A percentile compares a stretch with the other conserved stretches of the same genome.
These are phyloP conservation scores for Ceratocystis colombiana DNA, from an alignment of 2,329 filamentous ascomycete species.

Conservation along the genomic window DNA sequence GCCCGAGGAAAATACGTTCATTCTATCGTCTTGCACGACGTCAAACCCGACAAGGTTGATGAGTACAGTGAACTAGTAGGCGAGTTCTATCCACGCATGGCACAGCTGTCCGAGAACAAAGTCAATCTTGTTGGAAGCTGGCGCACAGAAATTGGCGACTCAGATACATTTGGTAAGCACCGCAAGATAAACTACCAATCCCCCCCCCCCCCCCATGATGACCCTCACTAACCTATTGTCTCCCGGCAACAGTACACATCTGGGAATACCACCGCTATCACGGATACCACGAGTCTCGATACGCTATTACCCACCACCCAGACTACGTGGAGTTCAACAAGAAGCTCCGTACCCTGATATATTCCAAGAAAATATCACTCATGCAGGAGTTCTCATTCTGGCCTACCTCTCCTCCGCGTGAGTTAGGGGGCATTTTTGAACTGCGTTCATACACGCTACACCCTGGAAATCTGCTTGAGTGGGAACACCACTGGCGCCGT, in stretches of 20 bases:
- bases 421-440: slow-evolving; percentile 88
- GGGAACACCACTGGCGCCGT: slow-evolving; percentile 96
- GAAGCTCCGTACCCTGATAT: slow-evolving; percentile 77
- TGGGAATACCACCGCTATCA: slow-evolving; percentile 99
- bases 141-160: slow-evolving; percentile 95
- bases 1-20: slow-evolving; percentile 97
- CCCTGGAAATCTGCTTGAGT: slow-evolving; percentile 90
- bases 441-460: slow-evolving; percentile 93
- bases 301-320: slow-evolving; percentile 72
- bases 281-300: slow-evolving; percentile 85
- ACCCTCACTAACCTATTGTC: not conserved
- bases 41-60: slow-evolving; percentile 89
- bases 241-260: slow-evolving; percentile 65
- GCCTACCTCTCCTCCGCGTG: slow-evolving; percentile 84
- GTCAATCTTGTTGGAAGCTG: slow-evolving; percentile 95
- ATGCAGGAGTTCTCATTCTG: slow-evolving; percentile 99
- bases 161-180: slow-evolving; percentile 79
- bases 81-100: slow-evolving; percentile 85
- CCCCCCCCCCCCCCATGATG: not conserved
- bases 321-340: slow-evolving; percentile 75
- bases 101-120: slow-evolving; percentile 73
- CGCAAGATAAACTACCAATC: not conserved
- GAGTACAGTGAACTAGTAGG: slow-evolving; percentile 88
- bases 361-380: slow-evolving; percentile 72
- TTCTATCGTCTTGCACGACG: slow-evolving; percentile 91